phyloP scores from a whole-genome alignment of 2,329 filamentous ascomycete genomes.

The Pseudogymnoascus sp. region DNA sequence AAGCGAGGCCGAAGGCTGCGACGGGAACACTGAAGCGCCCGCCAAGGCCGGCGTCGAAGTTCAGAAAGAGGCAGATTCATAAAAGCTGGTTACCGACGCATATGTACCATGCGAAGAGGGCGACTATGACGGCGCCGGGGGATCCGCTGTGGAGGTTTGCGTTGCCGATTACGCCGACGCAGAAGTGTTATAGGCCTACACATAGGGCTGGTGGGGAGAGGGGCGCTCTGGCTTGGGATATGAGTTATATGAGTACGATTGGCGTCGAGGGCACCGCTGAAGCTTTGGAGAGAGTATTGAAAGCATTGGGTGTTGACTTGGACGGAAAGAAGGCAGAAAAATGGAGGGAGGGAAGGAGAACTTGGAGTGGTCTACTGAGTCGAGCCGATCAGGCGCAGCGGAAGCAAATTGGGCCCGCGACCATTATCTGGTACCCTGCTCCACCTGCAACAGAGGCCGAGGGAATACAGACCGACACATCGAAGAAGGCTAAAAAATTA shows the following conservation, averaged over 20 bases:
- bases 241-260: constrained; percentile 87
- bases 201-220: constrained; percentile 69
- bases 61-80: constrained; percentile 72
- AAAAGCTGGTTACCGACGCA: constrained; percentile 97
- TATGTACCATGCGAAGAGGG: constrained; percentile 85
- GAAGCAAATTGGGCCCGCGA: constrained; percentile 61
- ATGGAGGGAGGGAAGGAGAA: constrained; percentile 59
- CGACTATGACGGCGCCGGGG: constrained; percentile 73
- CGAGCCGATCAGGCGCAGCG: constrained; percentile 44
- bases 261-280: constrained; percentile 58
- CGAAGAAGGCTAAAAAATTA: constrained; percentile 33
- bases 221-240: constrained; percentile 83
- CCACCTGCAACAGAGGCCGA: constrained; percentile 16
- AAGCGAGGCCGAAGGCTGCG: constrained; percentile 56
- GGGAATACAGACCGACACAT: constrained; percentile 18
- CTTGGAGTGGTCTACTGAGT: constrained; percentile 49
- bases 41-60: constrained; percentile 55
- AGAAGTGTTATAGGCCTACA: constrained; percentile 82
- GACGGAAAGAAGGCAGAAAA: constrained; percentile 53
- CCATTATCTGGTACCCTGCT: constrained; percentile 63
- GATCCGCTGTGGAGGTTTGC: constrained; percentile 85
- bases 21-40: constrained; percentile 61
- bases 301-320: constrained; percentile 52
- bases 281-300: constrained; percentile 59
- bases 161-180: constrained; percentile 73